A percentile compares a stretch with the other conserved stretches of the same genome.
phyloP scores from a whole-genome alignment of 495 filamentous ascomycete genomes.

The Astrothelium subdiscretum region DNA sequence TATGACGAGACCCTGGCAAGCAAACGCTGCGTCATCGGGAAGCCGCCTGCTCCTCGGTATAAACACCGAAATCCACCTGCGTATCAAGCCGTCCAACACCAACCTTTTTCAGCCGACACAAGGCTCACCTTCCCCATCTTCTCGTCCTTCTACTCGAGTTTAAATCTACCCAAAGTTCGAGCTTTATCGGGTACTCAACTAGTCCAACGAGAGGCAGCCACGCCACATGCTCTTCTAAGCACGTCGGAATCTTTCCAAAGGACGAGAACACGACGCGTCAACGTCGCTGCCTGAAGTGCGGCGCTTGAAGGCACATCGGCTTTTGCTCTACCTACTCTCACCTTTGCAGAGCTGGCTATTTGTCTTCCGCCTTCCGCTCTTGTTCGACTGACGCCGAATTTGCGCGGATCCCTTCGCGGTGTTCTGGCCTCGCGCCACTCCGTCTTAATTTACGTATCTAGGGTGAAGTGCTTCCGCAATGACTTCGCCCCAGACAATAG shows the following conservation, averaged over 20 bases:
- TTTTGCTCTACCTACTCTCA: too few relatives aligned
- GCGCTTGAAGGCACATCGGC: not conserved
- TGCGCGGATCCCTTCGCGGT: not conserved
- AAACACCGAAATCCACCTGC: not conserved
- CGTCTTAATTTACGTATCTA: not conserved
- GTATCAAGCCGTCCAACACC: not conserved
- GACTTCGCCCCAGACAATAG: conserved; percentile 34
- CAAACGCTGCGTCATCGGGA: not conserved
- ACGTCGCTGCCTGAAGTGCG: not conserved
- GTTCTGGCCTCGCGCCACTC: not conserved
- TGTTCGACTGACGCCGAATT: not conserved
- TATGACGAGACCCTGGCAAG: not conserved
- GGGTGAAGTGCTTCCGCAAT: not conserved
- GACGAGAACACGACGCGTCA: not conserved
- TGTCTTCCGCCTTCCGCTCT: too few relatives aligned
- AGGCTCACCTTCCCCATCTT: not conserved
- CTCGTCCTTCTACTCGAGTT: not conserved
- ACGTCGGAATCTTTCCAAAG: not conserved
- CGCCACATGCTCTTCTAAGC: not conserved
- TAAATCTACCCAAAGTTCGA: not conserved
- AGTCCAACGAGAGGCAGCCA: not conserved
- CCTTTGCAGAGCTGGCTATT: too few relatives aligned
- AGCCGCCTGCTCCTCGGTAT: not conserved
- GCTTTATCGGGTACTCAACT: not conserved
- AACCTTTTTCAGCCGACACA: not conserved